These are phyloP conservation scores for Xylaria polymorpha DNA, from an alignment of 2,329 filamentous ascomycete genomes.

Conservation along the genomic window DNA sequence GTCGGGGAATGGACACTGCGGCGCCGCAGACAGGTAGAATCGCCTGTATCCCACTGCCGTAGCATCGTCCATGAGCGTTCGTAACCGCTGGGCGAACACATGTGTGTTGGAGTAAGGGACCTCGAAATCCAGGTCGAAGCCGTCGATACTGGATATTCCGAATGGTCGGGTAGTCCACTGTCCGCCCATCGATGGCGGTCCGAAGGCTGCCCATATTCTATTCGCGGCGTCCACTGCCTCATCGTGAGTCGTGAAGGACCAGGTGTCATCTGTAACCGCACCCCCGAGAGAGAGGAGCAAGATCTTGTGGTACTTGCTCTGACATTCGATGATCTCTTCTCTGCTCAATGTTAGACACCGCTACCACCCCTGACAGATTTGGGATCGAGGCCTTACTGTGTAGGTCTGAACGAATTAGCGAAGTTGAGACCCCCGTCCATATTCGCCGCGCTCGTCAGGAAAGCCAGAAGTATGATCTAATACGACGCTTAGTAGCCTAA, in stretches of 20 bases:
- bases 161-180: slow-evolving; percentile 69
- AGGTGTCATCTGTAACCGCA: slow-evolving; percentile 69
- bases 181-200: slow-evolving; percentile 57
- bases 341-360: slow-evolving; percentile 43
- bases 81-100: slow-evolving; percentile 68
- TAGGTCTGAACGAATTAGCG: slow-evolving; percentile 69
- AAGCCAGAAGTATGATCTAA: slow-evolving; percentile 72
- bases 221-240: slow-evolving; percentile 68
- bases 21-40: slow-evolving; percentile 72
- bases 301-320: slow-evolving; percentile 70
- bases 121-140: slow-evolving; percentile 83
- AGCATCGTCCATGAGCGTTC: slow-evolving; percentile 60
- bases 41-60: slow-evolving; percentile 57
- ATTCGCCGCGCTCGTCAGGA: slow-evolving; percentile 68
- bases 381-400: slow-evolving; percentile 66
- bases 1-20: slow-evolving; percentile 76
- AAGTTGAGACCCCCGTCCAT: slow-evolving; percentile 66
- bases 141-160: slow-evolving; percentile 73
- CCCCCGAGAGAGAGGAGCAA: slow-evolving; percentile 80
- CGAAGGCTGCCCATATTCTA: slow-evolving; percentile 76
- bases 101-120: slow-evolving; percentile 67
- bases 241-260: slow-evolving; percentile 65
- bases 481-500: not conserved
- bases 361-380: not conserved
- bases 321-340: slow-evolving; percentile 68